Conservation (phyloP, 306 rosid species). For the Cicer chorassanicum region DNA sequence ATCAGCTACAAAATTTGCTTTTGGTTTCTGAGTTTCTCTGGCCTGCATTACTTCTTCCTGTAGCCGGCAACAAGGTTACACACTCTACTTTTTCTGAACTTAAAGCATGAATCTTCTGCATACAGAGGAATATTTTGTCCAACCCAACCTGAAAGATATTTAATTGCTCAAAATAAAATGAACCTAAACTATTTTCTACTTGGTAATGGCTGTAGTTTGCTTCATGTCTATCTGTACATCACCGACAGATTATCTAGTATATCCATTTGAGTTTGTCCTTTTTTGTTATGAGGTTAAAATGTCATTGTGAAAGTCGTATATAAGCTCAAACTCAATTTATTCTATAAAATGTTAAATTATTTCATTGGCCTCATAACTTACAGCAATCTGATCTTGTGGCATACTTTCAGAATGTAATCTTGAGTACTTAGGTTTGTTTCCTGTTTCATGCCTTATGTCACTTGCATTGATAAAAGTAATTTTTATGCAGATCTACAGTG, state of each 20-base stretch:
- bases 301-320: slow-evolving; percentile 27
- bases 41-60: slow-evolving; percentile 97
- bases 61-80: slow-evolving; percentile 87
- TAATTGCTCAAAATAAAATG: slow-evolving; percentile 2
- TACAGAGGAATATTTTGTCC: slow-evolving; percentile 29
- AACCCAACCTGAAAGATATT: background rate
- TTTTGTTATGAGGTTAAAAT: slow-evolving; percentile 21
- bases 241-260: background rate
- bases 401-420: slow-evolving; percentile 25
- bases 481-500: slow-evolving; percentile 66
- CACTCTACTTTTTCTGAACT: slow-evolving; percentile 42
- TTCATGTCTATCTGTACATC: slow-evolving; percentile 17
- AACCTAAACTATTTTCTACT: slow-evolving; percentile 17
- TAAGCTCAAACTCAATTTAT: slow-evolving; percentile 2
- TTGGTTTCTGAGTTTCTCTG: slow-evolving; percentile 93
- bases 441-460: background rate
- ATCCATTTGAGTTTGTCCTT: background rate
- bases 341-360: background rate
- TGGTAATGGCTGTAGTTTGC: slow-evolving; percentile 18
- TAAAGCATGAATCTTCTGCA: slow-evolving; percentile 31
- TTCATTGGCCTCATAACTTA: slow-evolving; percentile 26
- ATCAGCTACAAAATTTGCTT: slow-evolving; percentile 81
- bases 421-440: slow-evolving; percentile 3
- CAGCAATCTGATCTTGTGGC: background rate
- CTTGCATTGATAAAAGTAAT: slow-evolving; percentile 36